phyloP scores from a whole-genome alignment of 2,329 filamentous ascomycete species.

The Aureobasidium lini region DNA sequence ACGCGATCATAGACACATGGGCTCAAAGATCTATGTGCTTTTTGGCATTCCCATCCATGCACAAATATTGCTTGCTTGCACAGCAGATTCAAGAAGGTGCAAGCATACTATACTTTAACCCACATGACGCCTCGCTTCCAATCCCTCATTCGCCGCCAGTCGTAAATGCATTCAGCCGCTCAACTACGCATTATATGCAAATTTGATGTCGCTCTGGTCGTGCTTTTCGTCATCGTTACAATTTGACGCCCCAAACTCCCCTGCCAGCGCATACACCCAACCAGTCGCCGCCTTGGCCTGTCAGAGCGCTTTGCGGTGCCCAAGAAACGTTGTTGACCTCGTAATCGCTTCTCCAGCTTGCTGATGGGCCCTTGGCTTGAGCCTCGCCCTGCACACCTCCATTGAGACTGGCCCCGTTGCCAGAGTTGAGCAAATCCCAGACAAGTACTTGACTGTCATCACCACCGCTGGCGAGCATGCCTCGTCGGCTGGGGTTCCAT shows the following conservation, averaged over 20 bases:
- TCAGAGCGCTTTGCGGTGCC: slow-evolving; percentile 64
- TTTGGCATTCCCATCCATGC: neutral
- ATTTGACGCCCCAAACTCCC: slow-evolving; percentile 69
- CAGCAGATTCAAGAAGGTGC: neutral
- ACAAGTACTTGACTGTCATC: slow-evolving; percentile 88
- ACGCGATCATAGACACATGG: neutral
- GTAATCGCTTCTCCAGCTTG: slow-evolving; percentile 78
- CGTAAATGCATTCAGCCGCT: slow-evolving; percentile 10
- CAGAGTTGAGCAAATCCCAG: slow-evolving; percentile 77
- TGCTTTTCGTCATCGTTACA: slow-evolving; percentile 27
- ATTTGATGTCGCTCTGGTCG: neutral
- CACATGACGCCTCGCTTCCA: slow-evolving; percentile 8
- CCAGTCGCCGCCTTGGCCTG: slow-evolving; percentile 69
- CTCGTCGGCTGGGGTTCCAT: slow-evolving; percentile 83
- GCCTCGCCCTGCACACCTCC: slow-evolving; percentile 19
- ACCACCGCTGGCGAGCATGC: slow-evolving; percentile 81
- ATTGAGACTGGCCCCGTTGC: slow-evolving; percentile 16
- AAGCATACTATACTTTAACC: slow-evolving; percentile 1
- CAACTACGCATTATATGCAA: slow-evolving; percentile 8
- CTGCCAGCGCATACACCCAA: slow-evolving; percentile 73
- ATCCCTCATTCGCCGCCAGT: neutral
- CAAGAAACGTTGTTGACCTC: slow-evolving; percentile 80
- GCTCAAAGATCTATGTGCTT: neutral
- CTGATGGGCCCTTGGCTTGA: slow-evolving; percentile 59
- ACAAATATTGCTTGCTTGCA: neutral